Evolutionary conservation across 1,284 basidiomycete genomes (phyloP).

Genomic region (Athelia sp.): DNA sequence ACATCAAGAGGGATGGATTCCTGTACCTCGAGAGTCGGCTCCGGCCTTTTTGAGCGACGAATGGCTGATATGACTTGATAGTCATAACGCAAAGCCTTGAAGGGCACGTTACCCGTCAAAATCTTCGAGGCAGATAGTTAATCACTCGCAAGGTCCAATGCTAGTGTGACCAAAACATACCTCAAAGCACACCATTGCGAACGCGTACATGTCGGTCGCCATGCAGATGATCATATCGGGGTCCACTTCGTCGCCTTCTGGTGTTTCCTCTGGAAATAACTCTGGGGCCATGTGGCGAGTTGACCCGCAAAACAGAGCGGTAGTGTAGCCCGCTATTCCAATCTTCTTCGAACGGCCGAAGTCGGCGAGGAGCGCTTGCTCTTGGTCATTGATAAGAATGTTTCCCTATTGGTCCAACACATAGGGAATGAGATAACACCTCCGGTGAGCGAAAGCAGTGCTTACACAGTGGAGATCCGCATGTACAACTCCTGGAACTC

Average conservation of each 20-base stretch:
- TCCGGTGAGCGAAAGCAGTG: not conserved
- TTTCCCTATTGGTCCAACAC: constrained; percentile 13
- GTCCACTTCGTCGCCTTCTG: not conserved
- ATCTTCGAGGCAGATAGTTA: too few relatives aligned
- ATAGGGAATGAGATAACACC: not conserved
- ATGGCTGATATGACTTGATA: too few relatives aligned
- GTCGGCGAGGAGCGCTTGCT: constrained; percentile 16
- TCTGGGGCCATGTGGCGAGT: constrained; percentile 19
- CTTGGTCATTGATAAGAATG: constrained; percentile 16
- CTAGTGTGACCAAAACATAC: too few relatives aligned
- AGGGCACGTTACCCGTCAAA: too few relatives aligned
- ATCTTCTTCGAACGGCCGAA: constrained; percentile 20
- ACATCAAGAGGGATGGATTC: too few relatives aligned
- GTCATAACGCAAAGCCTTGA: too few relatives aligned
- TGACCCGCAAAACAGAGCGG: constrained; percentile 13
- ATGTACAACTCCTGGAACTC: constrained; percentile 13
- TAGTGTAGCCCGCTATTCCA: constrained; percentile 12
- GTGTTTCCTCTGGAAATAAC: constrained; percentile 7
- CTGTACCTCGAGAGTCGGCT: too few relatives aligned
- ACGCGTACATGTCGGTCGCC: too few relatives aligned
- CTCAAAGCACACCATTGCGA: too few relatives aligned
- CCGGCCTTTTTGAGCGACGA: too few relatives aligned
- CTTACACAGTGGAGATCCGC: constrained; percentile 19
- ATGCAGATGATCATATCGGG: too few relatives aligned
- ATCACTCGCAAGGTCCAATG: too few relatives aligned